A percentile compares a stretch with the other conserved stretches of the same genome.
Conservation (phyloP, 75 land plant species). For the Adiantum capillusveneris region DNA sequence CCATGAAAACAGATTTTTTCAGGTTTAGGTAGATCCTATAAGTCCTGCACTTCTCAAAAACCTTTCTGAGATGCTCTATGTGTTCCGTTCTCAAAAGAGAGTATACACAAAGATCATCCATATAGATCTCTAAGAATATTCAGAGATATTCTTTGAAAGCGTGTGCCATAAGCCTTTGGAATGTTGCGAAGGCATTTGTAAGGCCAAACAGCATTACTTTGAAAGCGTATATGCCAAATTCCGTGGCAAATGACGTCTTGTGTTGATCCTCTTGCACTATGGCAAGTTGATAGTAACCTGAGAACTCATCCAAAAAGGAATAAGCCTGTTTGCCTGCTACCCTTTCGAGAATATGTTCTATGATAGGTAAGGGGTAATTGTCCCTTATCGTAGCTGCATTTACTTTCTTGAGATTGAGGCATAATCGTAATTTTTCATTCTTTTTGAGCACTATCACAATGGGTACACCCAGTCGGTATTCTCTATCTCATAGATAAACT, state of each 20-base stretch:
- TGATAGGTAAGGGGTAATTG: constrained; percentile 5
- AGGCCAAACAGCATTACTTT: constrained; percentile 4
- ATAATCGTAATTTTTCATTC: not conserved
- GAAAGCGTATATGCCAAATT: constrained; percentile 7
- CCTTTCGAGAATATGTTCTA: not conserved
- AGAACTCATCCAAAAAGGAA: constrained; percentile 9
- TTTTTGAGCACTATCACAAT: not conserved
- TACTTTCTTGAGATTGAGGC: constrained; percentile 1
- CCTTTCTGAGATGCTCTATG: no score
- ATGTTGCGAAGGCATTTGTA: not conserved
- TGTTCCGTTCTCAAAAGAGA: no score
- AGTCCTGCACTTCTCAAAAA: no score
- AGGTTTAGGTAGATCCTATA: not conserved
- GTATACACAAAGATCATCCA: constrained; percentile 3
- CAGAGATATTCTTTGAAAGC: not conserved
- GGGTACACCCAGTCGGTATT: no score
- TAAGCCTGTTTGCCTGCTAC: constrained; percentile 3
- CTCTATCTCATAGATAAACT: no score
- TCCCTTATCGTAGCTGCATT: constrained; percentile 4
- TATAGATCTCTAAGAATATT: not conserved
- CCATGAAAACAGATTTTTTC: not conserved
- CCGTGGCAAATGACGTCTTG: constrained; percentile 5
- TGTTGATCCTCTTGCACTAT: not conserved
- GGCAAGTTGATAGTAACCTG: constrained; percentile 4
- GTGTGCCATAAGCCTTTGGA: not conserved